Conservation (phyloP, 164 flowering plant genomes). For the Houttuynia cordata region DNA sequence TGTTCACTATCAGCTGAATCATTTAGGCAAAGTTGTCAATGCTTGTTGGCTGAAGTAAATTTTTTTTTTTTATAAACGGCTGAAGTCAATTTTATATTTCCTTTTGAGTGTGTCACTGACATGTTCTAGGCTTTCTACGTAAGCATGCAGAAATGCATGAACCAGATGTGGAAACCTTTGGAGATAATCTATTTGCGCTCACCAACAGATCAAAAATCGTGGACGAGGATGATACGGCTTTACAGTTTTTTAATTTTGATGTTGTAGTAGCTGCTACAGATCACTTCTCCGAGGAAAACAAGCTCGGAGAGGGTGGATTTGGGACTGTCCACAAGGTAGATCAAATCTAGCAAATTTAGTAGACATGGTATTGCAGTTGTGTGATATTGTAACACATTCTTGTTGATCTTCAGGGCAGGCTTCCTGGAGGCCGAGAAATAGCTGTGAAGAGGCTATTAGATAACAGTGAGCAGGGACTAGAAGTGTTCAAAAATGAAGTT, state of each 20-base stretch:
- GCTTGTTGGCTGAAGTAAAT: too few species aligned
- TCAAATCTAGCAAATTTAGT: neutral
- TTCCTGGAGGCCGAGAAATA: conserved; percentile 19
- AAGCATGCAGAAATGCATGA: neutral
- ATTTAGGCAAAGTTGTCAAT: too few species aligned
- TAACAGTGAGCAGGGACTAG: conserved; percentile 22
- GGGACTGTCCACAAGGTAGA: conserved; percentile 30
- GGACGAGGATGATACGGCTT: neutral
- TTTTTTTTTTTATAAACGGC: too few species aligned
- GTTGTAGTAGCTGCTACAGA: conserved; percentile 13
- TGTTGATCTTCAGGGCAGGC: conserved; percentile 15
- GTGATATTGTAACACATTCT: neutral
- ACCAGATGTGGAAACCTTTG: too few species aligned
- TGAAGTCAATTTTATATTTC: too few species aligned
- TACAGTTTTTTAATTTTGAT: conserved; percentile 9
- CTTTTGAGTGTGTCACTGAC: too few species aligned
- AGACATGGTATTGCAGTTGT: neutral
- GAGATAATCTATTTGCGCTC: neutral
- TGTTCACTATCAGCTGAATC: too few species aligned
- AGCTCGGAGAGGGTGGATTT: too few species aligned
- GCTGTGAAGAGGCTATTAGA: conserved; percentile 35
- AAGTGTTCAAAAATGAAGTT: conserved; percentile 29
- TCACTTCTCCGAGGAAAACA: conserved; percentile 12
- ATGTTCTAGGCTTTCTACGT: neutral
- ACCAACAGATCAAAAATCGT: neutral